Percentiles rank a stretch among this genome's conserved stretches.
phyloP scores from a whole-genome alignment of 805 yeast genomes.

The Myxozyma nipponensis region DNA sequence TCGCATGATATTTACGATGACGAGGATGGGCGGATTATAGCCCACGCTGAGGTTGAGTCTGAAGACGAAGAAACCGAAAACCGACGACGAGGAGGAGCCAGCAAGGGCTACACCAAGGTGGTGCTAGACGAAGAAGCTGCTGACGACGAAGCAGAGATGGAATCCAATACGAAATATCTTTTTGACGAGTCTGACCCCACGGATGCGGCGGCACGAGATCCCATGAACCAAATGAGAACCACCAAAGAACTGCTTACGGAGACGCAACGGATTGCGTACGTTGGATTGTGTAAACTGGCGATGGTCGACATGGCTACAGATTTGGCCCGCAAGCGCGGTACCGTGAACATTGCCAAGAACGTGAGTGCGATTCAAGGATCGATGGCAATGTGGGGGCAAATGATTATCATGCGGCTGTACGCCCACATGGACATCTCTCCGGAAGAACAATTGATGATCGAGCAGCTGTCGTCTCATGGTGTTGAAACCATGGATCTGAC shows the following conservation, averaged over 20 bases:
- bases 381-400: constrained; percentile 79
- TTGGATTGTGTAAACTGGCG: constrained; percentile 73
- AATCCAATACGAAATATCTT: constrained; percentile 54
- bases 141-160: constrained; percentile 52
- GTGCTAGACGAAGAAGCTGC: constrained; percentile 83
- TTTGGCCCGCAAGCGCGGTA: constrained; percentile 55
- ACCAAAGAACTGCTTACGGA: constrained; percentile 80
- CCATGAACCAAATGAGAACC: constrained; percentile 66
- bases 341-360: constrained; percentile 52
- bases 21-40: constrained; percentile 45
- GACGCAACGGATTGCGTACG: constrained; percentile 84
- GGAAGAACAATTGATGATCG: constrained; percentile 86
- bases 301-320: constrained; percentile 77
- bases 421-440: constrained; percentile 71
- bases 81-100: constrained; percentile 43
- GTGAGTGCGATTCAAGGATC: constrained; percentile 68
- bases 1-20: constrained; percentile 76
- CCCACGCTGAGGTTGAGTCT: constrained; percentile 30
- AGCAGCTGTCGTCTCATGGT: constrained; percentile 78
- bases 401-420: constrained; percentile 65
- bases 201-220: constrained; percentile 37
- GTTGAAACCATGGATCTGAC: constrained; percentile 69
- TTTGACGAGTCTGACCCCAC: constrained; percentile 43
- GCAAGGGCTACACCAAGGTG: constrained; percentile 80
- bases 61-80: constrained; percentile 29